A percentile compares a stretch with the other conserved stretches of the same genome.
Conservation (phyloP, 2,329 filamentous ascomycete genomes). For the Paraphoma sp. region DNA sequence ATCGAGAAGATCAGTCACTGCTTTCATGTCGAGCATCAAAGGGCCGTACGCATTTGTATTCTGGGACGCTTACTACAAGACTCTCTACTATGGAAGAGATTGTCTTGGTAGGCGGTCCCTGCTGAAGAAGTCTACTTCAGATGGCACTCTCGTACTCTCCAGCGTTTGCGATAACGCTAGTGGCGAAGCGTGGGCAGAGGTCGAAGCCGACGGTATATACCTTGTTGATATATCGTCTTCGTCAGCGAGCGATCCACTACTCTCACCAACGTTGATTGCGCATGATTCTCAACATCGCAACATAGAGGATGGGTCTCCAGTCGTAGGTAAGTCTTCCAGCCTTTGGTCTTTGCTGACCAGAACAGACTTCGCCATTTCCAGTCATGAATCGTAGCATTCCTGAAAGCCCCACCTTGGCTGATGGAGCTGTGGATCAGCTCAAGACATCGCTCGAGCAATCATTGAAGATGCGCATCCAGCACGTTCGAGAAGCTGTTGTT, state of each 20-base stretch:
- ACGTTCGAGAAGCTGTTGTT: slow-evolving; percentile 35
- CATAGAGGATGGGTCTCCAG: slow-evolving; percentile 14
- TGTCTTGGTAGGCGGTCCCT: slow-evolving; percentile 86
- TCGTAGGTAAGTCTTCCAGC: slow-evolving; percentile 42
- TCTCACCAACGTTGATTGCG: slow-evolving; percentile 27
- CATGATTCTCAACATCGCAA: slow-evolving; percentile 22
- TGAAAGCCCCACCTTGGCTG: slow-evolving; percentile 15
- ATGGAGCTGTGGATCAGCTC: slow-evolving; percentile 60
- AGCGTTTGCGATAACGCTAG: slow-evolving; percentile 47
- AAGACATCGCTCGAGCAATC: slow-evolving; percentile 65
- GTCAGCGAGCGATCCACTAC: slow-evolving; percentile 1
- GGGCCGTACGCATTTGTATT: slow-evolving; percentile 93
- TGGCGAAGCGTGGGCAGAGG: slow-evolving; percentile 71
- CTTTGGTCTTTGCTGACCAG: slow-evolving; percentile 23
- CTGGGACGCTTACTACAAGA: slow-evolving; percentile 67
- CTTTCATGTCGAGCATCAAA: slow-evolving; percentile 34
- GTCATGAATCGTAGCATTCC: slow-evolving; percentile 49
- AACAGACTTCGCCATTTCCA: slow-evolving; percentile 52
- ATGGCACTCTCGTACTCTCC: slow-evolving; percentile 42
- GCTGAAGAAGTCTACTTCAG: slow-evolving; percentile 62
- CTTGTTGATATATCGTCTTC: slow-evolving; percentile 61
- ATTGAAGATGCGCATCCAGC: slow-evolving; percentile 62
- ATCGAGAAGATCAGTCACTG: slow-evolving; percentile 20
- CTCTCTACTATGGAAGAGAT: slow-evolving; percentile 84
- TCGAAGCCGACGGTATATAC: slow-evolving; percentile 85